Base-by-base conservation (phyloP, 352 stramenopile genomes). In the Globisporangium iwayamae region DNA sequence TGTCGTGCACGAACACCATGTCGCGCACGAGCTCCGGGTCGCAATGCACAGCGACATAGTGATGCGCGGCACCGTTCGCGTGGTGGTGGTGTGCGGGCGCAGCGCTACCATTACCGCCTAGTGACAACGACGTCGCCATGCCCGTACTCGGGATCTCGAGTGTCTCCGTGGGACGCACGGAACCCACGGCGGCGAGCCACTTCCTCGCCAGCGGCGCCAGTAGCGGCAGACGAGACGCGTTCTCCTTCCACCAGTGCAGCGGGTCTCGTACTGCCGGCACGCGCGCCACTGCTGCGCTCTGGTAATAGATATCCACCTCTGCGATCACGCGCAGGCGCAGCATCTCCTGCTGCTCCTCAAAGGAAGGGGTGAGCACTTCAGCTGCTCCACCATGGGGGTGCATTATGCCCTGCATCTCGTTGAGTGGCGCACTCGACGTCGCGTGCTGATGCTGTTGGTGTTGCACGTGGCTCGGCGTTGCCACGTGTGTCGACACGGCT, bases 1-100 rank as follows among this genome's bases (percentile, higher is more conserved):
- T 81, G 63, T 84, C 66, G 32, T 84, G 74, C 30, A 82, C 68
- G 39, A 82, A 79, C 32, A 82, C 71, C 62, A 82, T 57, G 60
- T 84, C 76, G 14, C 74, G 72, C 45, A 84, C 68, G 8, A 83
- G 71, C 30, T 83, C 76, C 3, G 74, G 73, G 55, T 81, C 75
- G 18, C 71, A 78, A 59, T 78, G 73, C 36, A 79, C 69, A 14
- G 72, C 67, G 25, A 65, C 65, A 43, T 72, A 63, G 48, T 61
- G 50, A 16, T 69, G 55, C 8, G 38, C 57, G 4, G 56, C 51
- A 18, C 63, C 50, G 43, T 62, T 64, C 28, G 41, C 65, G 41
- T 54, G 48, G 65, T 60, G 28, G 38, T 60, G 41, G 28, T 43
- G 41, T 8, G 28, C 53, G 28, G 55, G 28, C 14, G 55, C 46